Conservation (phyloP, 2,329 filamentous ascomycete species). For the Talaromyces sp. region DNA sequence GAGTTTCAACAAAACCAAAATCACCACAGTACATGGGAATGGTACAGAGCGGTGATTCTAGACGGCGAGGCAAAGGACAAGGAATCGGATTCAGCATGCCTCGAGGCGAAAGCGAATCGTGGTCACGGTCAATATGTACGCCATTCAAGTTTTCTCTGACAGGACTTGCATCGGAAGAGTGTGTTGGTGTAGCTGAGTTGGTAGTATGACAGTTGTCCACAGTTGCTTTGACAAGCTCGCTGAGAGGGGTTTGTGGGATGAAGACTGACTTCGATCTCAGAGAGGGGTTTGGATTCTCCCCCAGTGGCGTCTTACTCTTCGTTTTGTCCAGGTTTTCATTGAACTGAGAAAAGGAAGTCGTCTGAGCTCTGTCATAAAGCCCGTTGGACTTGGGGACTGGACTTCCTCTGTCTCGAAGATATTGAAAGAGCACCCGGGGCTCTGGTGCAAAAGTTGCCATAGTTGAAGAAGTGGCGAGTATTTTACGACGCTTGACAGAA, state of each 20-base stretch:
- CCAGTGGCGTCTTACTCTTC: constrained; percentile 1
- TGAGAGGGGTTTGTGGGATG: not conserved
- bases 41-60: constrained; percentile 21
- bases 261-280: not conserved
- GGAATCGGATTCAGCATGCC: not conserved
- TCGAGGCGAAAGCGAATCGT: not conserved
- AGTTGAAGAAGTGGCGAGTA: not conserved
- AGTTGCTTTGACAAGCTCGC: not conserved
- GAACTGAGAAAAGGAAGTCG: constrained; percentile 1
- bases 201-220: not conserved
- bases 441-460: not conserved
- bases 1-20: constrained; percentile 6
- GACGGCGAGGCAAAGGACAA: not conserved
- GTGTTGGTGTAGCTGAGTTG: not conserved
- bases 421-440: not conserved
- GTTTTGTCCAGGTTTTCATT: not conserved
- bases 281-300: not conserved
- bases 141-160: not conserved
- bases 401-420: constrained; percentile 7
- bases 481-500: constrained; percentile 1
- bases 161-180: not conserved
- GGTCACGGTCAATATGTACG: not conserved
- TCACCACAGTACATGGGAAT: constrained; percentile 24
- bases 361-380: not conserved
- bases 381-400: not conserved